Conservation (phyloP, 2,329 filamentous ascomycete genomes). For the Sporothrix sp. region DNA sequence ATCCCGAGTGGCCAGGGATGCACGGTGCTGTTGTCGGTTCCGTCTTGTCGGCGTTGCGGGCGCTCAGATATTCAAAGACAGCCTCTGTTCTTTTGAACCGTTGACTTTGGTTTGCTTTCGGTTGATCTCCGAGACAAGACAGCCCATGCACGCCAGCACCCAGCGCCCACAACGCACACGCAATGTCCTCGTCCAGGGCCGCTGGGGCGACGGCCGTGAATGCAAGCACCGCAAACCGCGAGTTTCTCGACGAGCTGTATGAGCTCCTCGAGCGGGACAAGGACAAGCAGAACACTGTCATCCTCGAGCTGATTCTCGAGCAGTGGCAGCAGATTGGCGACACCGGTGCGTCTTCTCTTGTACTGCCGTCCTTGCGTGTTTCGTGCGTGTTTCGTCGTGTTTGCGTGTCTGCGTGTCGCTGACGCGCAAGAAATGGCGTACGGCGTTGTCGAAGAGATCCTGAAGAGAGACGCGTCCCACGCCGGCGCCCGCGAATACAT, state of each 20-base stretch:
- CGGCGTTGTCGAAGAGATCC: slow-evolving; percentile 15
- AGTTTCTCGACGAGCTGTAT: slow-evolving; percentile 15
- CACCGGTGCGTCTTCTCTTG: neutral
- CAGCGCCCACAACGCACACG: neutral
- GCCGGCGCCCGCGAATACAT: slow-evolving; percentile 3
- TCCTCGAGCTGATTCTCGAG: slow-evolving; percentile 15
- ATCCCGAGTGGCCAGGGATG: no score
- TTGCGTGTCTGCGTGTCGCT: neutral
- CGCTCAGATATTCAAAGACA: no score
- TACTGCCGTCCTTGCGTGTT: neutral
- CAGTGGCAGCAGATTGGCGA: slow-evolving; percentile 15
- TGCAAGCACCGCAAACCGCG: neutral
- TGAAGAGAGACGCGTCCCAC: slow-evolving; percentile 10
- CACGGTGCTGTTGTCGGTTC: no score
- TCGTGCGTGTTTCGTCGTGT: neutral
- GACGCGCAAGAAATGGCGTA: slow-evolving; percentile 7
- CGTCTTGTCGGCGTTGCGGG: no score
- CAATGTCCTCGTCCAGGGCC: slow-evolving; percentile 3
- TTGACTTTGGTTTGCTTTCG: no score
- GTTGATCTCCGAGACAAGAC: neutral
- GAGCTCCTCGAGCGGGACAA: slow-evolving; percentile 12
- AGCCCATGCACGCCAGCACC: neutral
- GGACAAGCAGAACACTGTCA: slow-evolving; percentile 8
- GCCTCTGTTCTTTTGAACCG: neutral
- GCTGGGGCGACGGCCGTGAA: neutral